Evolutionary conservation across 164 flowering plant species (phyloP), one percentile per base, ranked within the genome.

Genomic region (Stephania yunnanensis): DNA sequence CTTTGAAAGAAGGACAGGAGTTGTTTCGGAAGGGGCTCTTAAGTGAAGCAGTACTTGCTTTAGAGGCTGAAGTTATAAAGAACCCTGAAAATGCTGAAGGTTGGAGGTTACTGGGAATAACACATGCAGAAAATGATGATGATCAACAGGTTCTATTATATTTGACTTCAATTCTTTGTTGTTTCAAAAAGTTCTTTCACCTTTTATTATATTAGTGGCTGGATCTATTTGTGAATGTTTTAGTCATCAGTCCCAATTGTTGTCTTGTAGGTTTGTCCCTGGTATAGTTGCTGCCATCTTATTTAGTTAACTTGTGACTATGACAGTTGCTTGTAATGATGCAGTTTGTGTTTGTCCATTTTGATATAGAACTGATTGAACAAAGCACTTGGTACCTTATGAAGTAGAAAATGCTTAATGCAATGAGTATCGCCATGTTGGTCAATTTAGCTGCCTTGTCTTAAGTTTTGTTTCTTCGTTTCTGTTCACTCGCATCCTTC

Each of bases 101-200:
- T 71, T 95, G 99, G 99, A 91, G 99, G 83, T 83, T 95, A 81
- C 97, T 95, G 81, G 98, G 99, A 73, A 87, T 95, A 80, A 88
- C 99, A 68, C 97, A 92, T 86, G 99, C 99, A 66, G 98, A 95
- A 79, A 95, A 95, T 83, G 99, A 95, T 82, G 99, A 95, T 85
- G 99, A 93, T 83, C 99, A 95, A 75, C 99, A 95, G 95, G 98
- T 95, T 45, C 13, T 61, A 7, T 44, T 58, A 68, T 15, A 42
- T 71, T 50, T 25, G 30, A 29, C n/a, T 66, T 66, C 15, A 25
- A 20, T 68, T 55, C 42, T 68, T 17, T 29, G 42, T 36, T 36
- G 42, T 50, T 72, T n/a, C 31, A 50, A 66, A 52, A 71, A 66
- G 50, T 19, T 46, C 36, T 30, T 69, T n/a, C 29, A 42, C 52